Conservation (phyloP, 352 stramenopile species). For the Phytophthora pistaciae region DNA sequence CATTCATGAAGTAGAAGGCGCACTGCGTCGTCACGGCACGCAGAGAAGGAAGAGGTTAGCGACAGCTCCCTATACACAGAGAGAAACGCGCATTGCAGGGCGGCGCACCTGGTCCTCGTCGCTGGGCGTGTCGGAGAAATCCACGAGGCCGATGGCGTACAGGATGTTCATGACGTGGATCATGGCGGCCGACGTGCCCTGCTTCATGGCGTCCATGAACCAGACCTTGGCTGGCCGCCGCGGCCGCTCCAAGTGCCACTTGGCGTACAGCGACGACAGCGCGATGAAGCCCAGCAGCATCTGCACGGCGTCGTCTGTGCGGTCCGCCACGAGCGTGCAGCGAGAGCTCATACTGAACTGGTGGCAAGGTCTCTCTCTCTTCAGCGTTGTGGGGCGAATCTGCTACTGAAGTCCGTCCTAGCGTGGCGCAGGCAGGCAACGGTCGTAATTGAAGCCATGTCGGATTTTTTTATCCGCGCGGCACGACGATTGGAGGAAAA, state of each 20-base stretch:
- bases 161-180: constrained; percentile 86
- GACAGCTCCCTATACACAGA: not conserved
- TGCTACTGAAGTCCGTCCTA: constrained; percentile 18
- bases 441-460: constrained; percentile 14
- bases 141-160: constrained; percentile 77
- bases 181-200: constrained; percentile 81
- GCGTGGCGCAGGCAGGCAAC: not conserved
- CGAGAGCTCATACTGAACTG: constrained; percentile 48
- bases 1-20: constrained; percentile 91
- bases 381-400: constrained; percentile 14
- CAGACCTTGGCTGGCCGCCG: constrained; percentile 72
- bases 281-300: constrained; percentile 80
- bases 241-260: constrained; percentile 78
- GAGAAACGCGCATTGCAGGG: too few relatives aligned
- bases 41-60: not conserved
- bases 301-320: constrained; percentile 79
- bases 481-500: constrained; percentile 19
- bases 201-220: constrained; percentile 89
- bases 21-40: constrained; percentile 52
- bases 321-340: constrained; percentile 77
- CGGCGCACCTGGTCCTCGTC: constrained; percentile 67
- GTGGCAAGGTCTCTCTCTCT: too few relatives aligned
- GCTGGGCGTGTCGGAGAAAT: constrained; percentile 55
- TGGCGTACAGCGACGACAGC: constrained; percentile 80
- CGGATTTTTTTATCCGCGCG: constrained; percentile 2